A percentile compares a stretch with the other conserved stretches of the same genome.
These are phyloP conservation scores for Jamesozyma jinghongensis DNA, from an alignment of 805 yeast genomes.

Conservation along the genomic window DNA sequence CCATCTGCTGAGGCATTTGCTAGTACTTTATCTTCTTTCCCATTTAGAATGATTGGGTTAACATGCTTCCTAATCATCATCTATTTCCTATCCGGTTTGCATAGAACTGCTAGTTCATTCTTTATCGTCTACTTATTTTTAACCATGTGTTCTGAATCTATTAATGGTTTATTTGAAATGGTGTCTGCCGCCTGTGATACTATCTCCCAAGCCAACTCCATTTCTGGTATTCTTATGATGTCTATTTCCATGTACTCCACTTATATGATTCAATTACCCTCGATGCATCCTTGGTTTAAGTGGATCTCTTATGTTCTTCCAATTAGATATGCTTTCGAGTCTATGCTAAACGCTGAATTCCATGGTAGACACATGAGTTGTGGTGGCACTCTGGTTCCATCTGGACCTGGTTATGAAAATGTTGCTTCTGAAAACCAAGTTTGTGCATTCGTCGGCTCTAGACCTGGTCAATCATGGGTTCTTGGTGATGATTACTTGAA, in stretches of 20 bases:
- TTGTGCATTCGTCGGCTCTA: conserved; percentile 56
- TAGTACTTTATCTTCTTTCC: conserved; percentile 50
- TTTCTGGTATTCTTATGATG: conserved; percentile 45
- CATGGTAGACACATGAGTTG: conserved; percentile 25
- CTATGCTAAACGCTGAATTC: conserved; percentile 32
- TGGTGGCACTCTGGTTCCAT: conserved; percentile 39
- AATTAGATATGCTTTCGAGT: conserved; percentile 47
- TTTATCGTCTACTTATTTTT: conserved; percentile 42
- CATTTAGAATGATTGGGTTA: conserved; percentile 45
- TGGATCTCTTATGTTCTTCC: conserved; percentile 53
- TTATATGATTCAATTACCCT: conserved; percentile 47
- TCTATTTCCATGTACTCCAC: conserved; percentile 49
- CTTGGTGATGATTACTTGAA: conserved; percentile 51
- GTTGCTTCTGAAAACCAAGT: conserved; percentile 33
- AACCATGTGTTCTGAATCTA: conserved; percentile 18
- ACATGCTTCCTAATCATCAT: conserved; percentile 40
- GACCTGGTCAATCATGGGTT: conserved; percentile 44
- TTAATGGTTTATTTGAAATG: conserved; percentile 39
- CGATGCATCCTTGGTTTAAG: conserved; percentile 59
- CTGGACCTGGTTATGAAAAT: conserved; percentile 44
- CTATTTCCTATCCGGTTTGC: conserved; percentile 50
- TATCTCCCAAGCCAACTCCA: conserved; percentile 46
- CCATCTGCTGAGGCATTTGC: conserved; percentile 75
- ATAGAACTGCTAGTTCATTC: conserved; percentile 45
- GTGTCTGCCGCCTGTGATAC: conserved; percentile 43